A percentile compares a stretch with the other conserved stretches of the same genome.
phyloP scores from a whole-genome alignment of 2,329 filamentous ascomycete genomes.

The Atkinsonella hypoxylon region DNA sequence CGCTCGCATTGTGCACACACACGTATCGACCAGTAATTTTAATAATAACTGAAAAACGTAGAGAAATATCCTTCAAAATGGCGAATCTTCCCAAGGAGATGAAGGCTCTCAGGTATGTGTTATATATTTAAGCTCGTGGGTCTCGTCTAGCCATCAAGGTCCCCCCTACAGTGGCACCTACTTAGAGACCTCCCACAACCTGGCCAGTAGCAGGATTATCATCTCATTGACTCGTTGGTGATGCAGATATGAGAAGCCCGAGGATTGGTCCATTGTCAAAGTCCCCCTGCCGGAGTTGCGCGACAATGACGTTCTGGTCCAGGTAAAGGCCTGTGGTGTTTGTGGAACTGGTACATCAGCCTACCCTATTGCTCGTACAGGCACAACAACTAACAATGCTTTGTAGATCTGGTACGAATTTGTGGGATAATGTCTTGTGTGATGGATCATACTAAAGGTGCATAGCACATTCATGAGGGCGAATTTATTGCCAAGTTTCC shows the following conservation, averaged over 20 bases:
- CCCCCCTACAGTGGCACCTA: not conserved
- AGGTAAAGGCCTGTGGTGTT: conserved; percentile 56
- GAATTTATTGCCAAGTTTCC: conserved; percentile 55
- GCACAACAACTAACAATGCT: conserved; percentile 10
- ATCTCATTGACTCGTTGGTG: no score
- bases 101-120: conserved; percentile 48
- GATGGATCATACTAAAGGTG: not conserved
- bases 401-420: conserved; percentile 23
- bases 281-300: conserved; percentile 50
- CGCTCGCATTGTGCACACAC: not conserved
- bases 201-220: not conserved
- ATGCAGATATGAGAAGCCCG: conserved; percentile 46
- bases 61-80: conserved; percentile 11
- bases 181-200: not conserved
- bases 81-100: conserved; percentile 38
- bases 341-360: conserved; percentile 39
- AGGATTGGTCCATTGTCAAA: conserved; percentile 47
- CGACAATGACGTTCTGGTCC: conserved; percentile 49
- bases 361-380: conserved; percentile 2
- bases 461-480: conserved; percentile 50
- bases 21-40: not conserved
- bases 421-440: not conserved
- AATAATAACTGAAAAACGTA: not conserved
- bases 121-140: conserved; percentile 6
- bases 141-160: conserved; percentile 13